Percentiles rank a stretch among this genome's conserved stretches.
Conservation (phyloP, 805 yeast species). For the Suhomyces sp. region DNA sequence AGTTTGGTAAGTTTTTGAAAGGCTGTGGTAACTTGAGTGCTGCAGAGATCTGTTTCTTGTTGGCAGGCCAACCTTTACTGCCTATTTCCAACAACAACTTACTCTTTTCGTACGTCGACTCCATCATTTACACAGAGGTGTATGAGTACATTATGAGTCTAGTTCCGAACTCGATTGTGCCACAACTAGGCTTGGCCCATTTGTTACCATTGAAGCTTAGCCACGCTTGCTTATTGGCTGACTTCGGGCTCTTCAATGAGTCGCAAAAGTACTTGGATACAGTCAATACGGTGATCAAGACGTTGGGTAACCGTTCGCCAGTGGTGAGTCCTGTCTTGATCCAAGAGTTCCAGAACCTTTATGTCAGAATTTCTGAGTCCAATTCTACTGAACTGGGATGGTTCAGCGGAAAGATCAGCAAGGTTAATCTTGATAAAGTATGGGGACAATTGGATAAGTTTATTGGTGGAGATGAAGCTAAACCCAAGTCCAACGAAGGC, state of each 20-base stretch:
- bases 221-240: conserved; percentile 70
- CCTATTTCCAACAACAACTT: conserved; percentile 19
- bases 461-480: conserved; percentile 73
- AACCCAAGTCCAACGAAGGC: conserved; percentile 34
- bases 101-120: conserved; percentile 40
- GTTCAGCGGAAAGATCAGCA: conserved; percentile 57
- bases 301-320: conserved; percentile 29
- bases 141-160: conserved; percentile 53
- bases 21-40: conserved; percentile 30
- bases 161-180: conserved; percentile 21
- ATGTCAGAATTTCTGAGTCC: conserved; percentile 46
- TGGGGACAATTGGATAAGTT: conserved; percentile 91
- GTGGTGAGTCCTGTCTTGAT: conserved; percentile 21
- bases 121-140: conserved; percentile 57
- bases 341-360: conserved; percentile 34
- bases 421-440: conserved; percentile 72
- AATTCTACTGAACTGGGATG: conserved; percentile 55
- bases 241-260: conserved; percentile 53
- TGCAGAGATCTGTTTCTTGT: conserved; percentile 44
- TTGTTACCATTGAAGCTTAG: conserved; percentile 57
- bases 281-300: conserved; percentile 33
- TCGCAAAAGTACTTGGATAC: conserved; percentile 64
- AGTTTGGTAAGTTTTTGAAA: conserved; percentile 49
- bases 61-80: conserved; percentile 47
- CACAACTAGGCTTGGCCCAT: conserved; percentile 47